Percentiles rank a stretch among this genome's conserved stretches.
Conservation (phyloP, 139 green algal species). For the Tetradesmus lagerheimii region DNA sequence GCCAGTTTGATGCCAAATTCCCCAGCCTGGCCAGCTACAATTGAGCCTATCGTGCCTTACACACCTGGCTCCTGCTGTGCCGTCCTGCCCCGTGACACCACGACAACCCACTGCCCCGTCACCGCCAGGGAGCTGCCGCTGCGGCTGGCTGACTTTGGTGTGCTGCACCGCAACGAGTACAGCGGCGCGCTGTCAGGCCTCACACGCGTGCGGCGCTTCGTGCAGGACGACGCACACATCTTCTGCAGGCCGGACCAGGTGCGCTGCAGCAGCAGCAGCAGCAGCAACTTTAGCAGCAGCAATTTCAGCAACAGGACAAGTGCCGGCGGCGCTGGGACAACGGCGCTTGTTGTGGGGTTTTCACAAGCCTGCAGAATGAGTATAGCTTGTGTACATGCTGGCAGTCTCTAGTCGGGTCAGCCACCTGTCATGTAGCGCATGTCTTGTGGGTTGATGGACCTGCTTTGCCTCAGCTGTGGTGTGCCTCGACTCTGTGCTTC, state of each 20-base stretch:
- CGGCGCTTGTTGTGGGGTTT: no score
- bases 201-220: slow-evolving; percentile 95
- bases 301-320: not conserved
- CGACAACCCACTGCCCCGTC: not conserved
- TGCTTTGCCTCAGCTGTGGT: no score
- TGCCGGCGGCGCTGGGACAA: no score
- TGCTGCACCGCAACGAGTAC: slow-evolving; percentile 98
- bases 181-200: slow-evolving; percentile 88
- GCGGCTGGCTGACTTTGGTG: slow-evolving; percentile 97
- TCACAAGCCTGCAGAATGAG: no score
- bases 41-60: no score
- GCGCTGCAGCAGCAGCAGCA: not conserved
- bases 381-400: no score
- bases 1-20: no score
- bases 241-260: slow-evolving; percentile 97
- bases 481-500: no score
- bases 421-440: no score
- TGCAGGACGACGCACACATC: slow-evolving; percentile 99
- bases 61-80: not conserved
- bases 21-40: no score
- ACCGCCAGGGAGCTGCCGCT: slow-evolving; percentile 88
- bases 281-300: not conserved
- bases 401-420: no score
- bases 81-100: not conserved
- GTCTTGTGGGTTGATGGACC: no score